Evolutionary conservation across 148 eudicot genomes (phyloP).

Genomic region (Cornus kousa): DNA sequence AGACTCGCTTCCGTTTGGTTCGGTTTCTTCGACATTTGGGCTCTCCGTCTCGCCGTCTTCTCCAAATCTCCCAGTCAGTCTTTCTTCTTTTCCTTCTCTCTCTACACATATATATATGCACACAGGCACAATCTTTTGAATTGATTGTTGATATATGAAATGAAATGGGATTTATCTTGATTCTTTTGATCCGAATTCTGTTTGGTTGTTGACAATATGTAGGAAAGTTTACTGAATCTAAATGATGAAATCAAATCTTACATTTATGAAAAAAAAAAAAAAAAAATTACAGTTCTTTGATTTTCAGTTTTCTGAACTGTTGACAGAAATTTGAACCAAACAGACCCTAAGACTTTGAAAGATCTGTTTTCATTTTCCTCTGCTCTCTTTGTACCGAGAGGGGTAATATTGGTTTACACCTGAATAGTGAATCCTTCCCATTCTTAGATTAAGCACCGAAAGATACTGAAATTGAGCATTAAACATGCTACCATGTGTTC

Average conservation of each 20-base stretch:
- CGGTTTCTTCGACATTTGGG: conserved; percentile 88
- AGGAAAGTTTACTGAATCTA: background rate
- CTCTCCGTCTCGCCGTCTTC: conserved; percentile 82
- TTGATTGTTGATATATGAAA: background rate
- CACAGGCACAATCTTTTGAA: background rate
- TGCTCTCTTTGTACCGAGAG: background rate
- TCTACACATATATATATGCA: background rate
- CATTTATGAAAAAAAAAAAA: too few relatives aligned
- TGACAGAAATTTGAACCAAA: background rate
- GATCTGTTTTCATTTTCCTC: background rate
- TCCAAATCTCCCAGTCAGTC: conserved; percentile 55
- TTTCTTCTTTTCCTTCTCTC: background rate
- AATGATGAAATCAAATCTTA: background rate
- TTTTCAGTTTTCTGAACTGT: too few relatives aligned
- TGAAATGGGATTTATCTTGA: background rate
- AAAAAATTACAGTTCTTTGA: too few relatives aligned
- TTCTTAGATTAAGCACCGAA: too few relatives aligned
- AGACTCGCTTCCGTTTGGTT: conserved; percentile 83
- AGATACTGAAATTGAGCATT: background rate
- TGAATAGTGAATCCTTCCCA: too few relatives aligned
- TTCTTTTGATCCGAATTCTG: background rate
- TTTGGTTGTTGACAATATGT: background rate
- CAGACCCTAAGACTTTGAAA: background rate
- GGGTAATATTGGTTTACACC: background rate
- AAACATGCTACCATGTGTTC: background rate